Evolutionary conservation across 805 yeast genomes (phyloP).

Genomic region (Candida insectorum): DNA sequence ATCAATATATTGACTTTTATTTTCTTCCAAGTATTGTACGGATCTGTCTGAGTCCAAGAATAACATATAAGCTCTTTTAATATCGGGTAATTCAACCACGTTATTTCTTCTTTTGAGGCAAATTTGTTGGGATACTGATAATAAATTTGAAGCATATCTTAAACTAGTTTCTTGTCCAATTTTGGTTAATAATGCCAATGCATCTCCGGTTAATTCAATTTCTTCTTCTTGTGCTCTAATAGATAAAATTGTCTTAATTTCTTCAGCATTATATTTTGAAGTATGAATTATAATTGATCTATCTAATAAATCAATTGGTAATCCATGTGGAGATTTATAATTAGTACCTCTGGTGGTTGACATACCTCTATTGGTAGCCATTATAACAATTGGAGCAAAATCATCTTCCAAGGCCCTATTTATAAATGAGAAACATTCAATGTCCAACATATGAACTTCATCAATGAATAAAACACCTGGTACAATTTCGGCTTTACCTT

Average conservation of each 20-base stretch:
- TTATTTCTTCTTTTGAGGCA: slow-evolving; percentile 75
- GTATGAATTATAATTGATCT: slow-evolving; percentile 93
- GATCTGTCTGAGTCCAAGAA: slow-evolving; percentile 89
- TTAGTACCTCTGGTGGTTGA: slow-evolving; percentile 92
- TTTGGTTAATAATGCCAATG: slow-evolving; percentile 81
- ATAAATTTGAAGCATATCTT: slow-evolving; percentile 88
- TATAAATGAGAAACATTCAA: slow-evolving; percentile 92
- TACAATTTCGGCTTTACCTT: slow-evolving; percentile 95
- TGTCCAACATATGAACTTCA: slow-evolving; percentile 97
- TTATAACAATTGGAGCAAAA: slow-evolving; percentile 92
- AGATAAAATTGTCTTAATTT: slow-evolving; percentile 77
- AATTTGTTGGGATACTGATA: slow-evolving; percentile 84
- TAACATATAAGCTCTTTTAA: slow-evolving; percentile 81
- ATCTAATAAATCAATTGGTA: slow-evolving; percentile 92
- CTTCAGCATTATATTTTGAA: slow-evolving; percentile 69
- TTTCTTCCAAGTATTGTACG: slow-evolving; percentile 77
- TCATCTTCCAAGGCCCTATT: slow-evolving; percentile 96
- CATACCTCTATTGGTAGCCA: slow-evolving; percentile 97
- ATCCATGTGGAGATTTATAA: slow-evolving; percentile 95
- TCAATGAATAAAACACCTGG: slow-evolving; percentile 98
- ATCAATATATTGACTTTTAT: slow-evolving; percentile 65
- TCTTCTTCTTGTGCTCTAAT: slow-evolving; percentile 95
- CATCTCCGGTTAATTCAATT: slow-evolving; percentile 77
- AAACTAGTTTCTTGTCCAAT: slow-evolving; percentile 88
- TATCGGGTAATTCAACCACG: slow-evolving; percentile 71